phyloP scores from a whole-genome alignment of 192 early-diverging fungal genomes.

The Phycomyces nitens region DNA sequence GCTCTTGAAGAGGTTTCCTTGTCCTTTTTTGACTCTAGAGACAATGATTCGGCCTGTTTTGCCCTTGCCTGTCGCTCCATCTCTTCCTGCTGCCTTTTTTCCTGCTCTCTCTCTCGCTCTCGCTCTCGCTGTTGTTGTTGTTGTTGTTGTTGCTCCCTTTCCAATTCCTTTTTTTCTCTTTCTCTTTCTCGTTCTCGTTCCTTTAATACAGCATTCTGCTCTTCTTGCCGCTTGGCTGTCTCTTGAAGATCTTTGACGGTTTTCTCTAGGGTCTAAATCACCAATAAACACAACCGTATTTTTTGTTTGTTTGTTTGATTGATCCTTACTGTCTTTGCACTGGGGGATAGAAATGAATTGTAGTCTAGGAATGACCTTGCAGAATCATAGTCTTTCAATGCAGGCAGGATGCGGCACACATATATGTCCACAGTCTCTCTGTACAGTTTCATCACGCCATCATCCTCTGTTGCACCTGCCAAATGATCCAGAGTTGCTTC shows the following conservation, averaged over 20 bases:
- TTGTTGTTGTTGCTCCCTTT: neutral
- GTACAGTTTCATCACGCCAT: constrained; percentile 15
- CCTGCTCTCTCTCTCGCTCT: constrained; percentile 4
- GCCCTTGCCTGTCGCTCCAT: constrained; percentile 2
- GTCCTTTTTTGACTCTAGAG: neutral
- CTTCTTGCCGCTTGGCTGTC: neutral
- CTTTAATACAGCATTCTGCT: neutral
- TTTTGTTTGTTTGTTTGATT: no score
- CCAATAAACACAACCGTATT: neutral
- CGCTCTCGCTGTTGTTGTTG: neutral
- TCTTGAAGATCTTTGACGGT: constrained; percentile 2
- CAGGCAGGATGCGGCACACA: constrained; percentile 14
- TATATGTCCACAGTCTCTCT: constrained; percentile 28
- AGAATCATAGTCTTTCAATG: constrained; percentile 28
- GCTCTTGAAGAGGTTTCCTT: no score
- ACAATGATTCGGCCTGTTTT: neutral
- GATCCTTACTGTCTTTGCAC: constrained; percentile 26
- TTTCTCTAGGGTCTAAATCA: neutral
- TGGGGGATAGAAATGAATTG: constrained; percentile 26
- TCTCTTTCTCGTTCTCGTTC: constrained; percentile 4
- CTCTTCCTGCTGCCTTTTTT: constrained; percentile 9
- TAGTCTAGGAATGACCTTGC: constrained; percentile 33
- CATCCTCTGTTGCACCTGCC: constrained; percentile 1
- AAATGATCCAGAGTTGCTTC: constrained; percentile 19
- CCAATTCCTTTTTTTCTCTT: constrained; percentile 6